Evolutionary conservation across 805 yeast species (phyloP).

Genomic region (Candida morakotiae): DNA sequence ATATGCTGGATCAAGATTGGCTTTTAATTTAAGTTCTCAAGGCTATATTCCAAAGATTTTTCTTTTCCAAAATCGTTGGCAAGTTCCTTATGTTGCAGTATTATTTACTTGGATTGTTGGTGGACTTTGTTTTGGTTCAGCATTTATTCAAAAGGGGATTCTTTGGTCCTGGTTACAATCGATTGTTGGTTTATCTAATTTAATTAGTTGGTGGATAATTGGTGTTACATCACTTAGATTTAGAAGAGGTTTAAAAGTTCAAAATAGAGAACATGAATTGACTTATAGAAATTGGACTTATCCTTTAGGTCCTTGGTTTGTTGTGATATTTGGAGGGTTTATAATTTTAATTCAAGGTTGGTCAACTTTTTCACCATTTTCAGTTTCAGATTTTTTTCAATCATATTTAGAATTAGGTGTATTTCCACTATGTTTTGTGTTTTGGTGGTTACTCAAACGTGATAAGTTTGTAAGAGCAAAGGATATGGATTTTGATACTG

Average conservation of each 20-base stretch:
- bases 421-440: slow-evolving; percentile 40
- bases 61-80: slow-evolving; percentile 37
- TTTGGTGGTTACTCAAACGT: slow-evolving; percentile 45
- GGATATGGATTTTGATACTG: slow-evolving; percentile 53
- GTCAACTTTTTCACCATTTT: slow-evolving; percentile 47
- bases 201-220: slow-evolving; percentile 48
- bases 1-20: slow-evolving; percentile 47
- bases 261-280: slow-evolving; percentile 41
- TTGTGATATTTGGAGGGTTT: slow-evolving; percentile 37
- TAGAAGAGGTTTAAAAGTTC: slow-evolving; percentile 41
- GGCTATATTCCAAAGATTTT: slow-evolving; percentile 44
- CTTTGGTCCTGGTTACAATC: slow-evolving; percentile 52
- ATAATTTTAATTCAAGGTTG: slow-evolving; percentile 53
- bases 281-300: slow-evolving; percentile 46
- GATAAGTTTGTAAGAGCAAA: slow-evolving; percentile 39
- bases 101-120: slow-evolving; percentile 49
- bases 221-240: slow-evolving; percentile 48
- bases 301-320: slow-evolving; percentile 46
- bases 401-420: slow-evolving; percentile 44
- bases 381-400: slow-evolving; percentile 37
- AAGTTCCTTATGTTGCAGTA: slow-evolving; percentile 49
- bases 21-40: slow-evolving; percentile 47
- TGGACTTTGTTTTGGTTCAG: slow-evolving; percentile 58
- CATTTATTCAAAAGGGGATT: slow-evolving; percentile 51
- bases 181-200: slow-evolving; percentile 51